Evolutionary conservation across 495 filamentous ascomycete species (phyloP), one percentile per base, ranked within the genome.

Genomic region (Lineolata rhizophorae): DNA sequence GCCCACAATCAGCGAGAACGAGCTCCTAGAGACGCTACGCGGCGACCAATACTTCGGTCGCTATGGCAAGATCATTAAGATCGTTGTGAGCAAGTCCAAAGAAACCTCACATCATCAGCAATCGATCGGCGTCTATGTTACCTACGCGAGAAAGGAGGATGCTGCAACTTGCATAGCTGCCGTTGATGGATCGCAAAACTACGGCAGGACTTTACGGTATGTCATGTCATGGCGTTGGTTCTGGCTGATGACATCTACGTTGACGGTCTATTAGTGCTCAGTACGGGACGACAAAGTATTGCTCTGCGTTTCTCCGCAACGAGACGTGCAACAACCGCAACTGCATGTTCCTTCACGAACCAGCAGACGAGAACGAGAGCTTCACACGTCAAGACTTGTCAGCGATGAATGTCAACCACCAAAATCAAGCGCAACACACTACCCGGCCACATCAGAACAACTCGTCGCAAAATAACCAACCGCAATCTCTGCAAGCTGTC

Each of bases 211-310:
- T 19, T 54, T 99, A 18, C 66, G 70, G 69, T 71, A 52, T 31
- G 46, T 41, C 27, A 12, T 30, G 8, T 26, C 18, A 32, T n/a
- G n/a, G 42, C 18, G 19, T 15, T 8, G 25, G 19, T 37, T 34
- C 29, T 36, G 3, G 17, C 8, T 24, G 9, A 8, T n/a, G 3
- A 11, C 20, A 20, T 31, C 19, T 5, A 18, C 35, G 24, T 45
- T 62, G 36, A 61, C 39, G 19, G 9, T 3, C 36, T 31, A 16
- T 25, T 31, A 74, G 85, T 46, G 90, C 90, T 3, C 90, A 95
- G 51, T 78, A 90, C 33, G 90, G 90, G 14, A 99, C 90, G 5
- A 99, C 90, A 2, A 99, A 99, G 51, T 99, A 99, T 49, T 99
- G 87, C 53, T 95, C 87, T 1, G 87, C 87, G 5, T 99, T 85